These are phyloP conservation scores for Cercospora sp. DNA, from an alignment of 2,329 filamentous ascomycete species.

Conservation along the genomic window DNA sequence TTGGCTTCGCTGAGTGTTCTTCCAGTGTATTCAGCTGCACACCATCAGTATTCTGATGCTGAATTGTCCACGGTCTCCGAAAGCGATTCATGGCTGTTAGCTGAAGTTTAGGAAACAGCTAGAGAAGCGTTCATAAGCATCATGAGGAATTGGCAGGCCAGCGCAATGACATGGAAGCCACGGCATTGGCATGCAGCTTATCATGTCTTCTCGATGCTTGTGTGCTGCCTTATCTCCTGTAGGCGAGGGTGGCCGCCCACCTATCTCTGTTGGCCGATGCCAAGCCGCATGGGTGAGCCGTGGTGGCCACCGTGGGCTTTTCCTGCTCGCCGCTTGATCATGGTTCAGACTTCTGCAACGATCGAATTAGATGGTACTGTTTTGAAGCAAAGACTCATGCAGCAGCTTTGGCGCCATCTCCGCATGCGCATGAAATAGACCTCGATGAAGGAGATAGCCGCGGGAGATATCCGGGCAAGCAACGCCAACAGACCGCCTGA, in stretches of 20 bases:
- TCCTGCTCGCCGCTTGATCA: neutral
- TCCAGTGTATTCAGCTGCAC: constrained; percentile 32
- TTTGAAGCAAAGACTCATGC: too few relatives aligned
- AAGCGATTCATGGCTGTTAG: constrained; percentile 29
- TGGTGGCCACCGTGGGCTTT: neutral
- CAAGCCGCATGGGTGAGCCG: constrained; percentile 2
- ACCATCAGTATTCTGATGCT: constrained; percentile 30
- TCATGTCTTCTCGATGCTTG: neutral
- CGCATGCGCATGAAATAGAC: neutral
- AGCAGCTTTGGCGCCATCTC: too few relatives aligned
- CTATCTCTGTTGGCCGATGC: constrained; percentile 3
- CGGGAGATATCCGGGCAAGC: neutral
- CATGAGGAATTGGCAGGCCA: neutral
- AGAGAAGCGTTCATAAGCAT: neutral
- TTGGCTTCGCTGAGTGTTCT: constrained; percentile 17
- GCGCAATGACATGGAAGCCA: neutral
- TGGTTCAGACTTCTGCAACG: too few relatives aligned
- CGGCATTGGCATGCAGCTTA: neutral
- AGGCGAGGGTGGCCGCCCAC: neutral
- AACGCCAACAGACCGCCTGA: neutral
- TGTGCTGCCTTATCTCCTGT: neutral
- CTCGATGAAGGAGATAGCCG: neutral
- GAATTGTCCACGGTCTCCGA: constrained; percentile 30
- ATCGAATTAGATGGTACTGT: too few relatives aligned
- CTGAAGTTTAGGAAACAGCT: neutral